phyloP scores from a whole-genome alignment of 2,329 filamentous ascomycete species.

The Fusarium lyarnte region DNA sequence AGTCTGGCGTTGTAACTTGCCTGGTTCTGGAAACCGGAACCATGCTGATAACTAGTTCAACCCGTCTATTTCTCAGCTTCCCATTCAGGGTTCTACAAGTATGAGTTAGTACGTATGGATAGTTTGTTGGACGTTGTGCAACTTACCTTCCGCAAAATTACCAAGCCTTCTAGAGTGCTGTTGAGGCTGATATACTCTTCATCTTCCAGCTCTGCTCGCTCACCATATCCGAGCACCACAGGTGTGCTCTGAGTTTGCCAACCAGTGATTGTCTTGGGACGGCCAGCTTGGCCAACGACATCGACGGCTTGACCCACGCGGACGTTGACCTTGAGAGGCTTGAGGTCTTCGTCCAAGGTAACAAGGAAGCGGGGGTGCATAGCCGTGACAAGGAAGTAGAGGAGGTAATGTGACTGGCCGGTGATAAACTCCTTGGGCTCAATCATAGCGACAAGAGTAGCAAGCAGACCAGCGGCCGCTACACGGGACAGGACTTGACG shows the following conservation, averaged over 20 bases:
- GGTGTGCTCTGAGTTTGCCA: constrained; percentile 99
- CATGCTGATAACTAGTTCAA: constrained; percentile 31
- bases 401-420: constrained; percentile 81
- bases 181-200: constrained; percentile 95
- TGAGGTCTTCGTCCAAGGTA: constrained; percentile 92
- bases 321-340: constrained; percentile 94
- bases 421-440: constrained; percentile 89
- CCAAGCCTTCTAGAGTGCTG: constrained; percentile 90
- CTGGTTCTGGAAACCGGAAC: constrained; percentile 25
- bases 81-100: constrained; percentile 52
- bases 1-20: constrained; percentile 35
- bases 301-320: constrained; percentile 98
- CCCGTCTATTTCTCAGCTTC: constrained; percentile 50
- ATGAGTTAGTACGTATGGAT: constrained; percentile 21
- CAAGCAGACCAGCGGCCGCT: constrained; percentile 85
- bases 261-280: constrained; percentile 98
- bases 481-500: constrained; percentile 94
- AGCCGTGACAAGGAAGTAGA: constrained; percentile 96
- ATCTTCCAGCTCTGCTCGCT: constrained; percentile 95
- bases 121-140: background rate
- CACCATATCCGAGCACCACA: constrained; percentile 91
- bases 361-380: constrained; percentile 98
- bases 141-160: constrained; percentile 94
- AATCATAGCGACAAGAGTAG: constrained; percentile 92
- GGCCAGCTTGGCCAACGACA: constrained; percentile 94